Evolutionary conservation across 768 basidiomycete species (phyloP), one percentile per base, ranked within the genome.

Genomic region (Tricholoma saponaceum): DNA sequence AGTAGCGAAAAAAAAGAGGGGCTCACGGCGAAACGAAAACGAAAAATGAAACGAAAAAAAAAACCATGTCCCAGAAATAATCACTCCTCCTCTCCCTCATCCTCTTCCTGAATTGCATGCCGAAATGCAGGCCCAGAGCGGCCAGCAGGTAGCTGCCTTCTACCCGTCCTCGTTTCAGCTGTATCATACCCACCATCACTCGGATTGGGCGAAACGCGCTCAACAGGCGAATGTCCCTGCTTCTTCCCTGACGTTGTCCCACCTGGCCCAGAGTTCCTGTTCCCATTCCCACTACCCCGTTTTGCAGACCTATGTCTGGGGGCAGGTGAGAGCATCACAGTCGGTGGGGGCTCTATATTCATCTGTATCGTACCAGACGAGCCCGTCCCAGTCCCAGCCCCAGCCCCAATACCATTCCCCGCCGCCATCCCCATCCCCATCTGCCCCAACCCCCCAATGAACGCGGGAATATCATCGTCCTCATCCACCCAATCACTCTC

Each of bases 401-500:
- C 70, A 93, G 91, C 0, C 92, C 91, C 28, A 93, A 69, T n/a
- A n/a, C n/a, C n/a, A n/a, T n/a, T 5, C 91, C 91, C 49, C 90
- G 25, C 1, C 28, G 26, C 47, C 5, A 26, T n/a, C 14, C 47
- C 67, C 60, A 70, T 69, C 39, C 74, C 73, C 72, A 80, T 72
- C 70, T 94, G 91, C 0, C 91, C 91, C 28, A 94, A 69, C 5
- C 91, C 91, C 49, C 90, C 90, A 13, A 83, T 86, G 72, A 90
- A 92, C 23, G 82, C 76, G 2, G 79, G 79, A 7, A 84, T 71
- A 63, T 92, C 89, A 6, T 92, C 91, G 41, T 94, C 91, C 63
- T 92, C 89, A 64, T 93, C 92, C 13, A 91, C 87, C 91, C 91
- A 93, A 61, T 92, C 90, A 47, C 86, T 87, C 63, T 93, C 91